A percentile compares a stretch with the other conserved stretches of the same genome.
Evolutionary conservation across 208 protist genomes (phyloP).

Genomic region (Giardia muris): DNA sequence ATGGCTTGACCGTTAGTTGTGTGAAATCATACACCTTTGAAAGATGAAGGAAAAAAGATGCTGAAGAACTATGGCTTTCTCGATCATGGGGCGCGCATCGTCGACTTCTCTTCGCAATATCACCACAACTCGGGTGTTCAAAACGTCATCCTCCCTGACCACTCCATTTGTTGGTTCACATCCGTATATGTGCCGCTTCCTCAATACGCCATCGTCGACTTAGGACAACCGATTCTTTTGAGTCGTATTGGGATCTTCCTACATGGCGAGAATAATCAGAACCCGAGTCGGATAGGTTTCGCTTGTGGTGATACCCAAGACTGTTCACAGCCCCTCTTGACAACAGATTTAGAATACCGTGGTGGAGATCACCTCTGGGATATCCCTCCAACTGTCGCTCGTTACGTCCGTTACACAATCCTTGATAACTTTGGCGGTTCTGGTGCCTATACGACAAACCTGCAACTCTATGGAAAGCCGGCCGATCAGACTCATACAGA

Average conservation of each 20-base stretch:
- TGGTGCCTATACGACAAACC: background rate
- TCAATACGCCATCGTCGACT: slow-evolving; percentile 34
- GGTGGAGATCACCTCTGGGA: background rate
- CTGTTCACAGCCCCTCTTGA: background rate
- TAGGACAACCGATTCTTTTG: background rate
- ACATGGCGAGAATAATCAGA: slow-evolving; percentile 47
- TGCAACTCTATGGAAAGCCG: background rate
- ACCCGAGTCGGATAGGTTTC: slow-evolving; percentile 26
- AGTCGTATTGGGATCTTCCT: slow-evolving; percentile 39
- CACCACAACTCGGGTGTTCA: slow-evolving; percentile 39
- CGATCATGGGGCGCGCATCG: background rate
- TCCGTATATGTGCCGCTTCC: slow-evolving; percentile 30
- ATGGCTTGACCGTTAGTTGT: no score
- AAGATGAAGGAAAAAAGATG: no score
- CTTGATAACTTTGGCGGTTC: slow-evolving; percentile 9
- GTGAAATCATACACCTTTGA: no score
- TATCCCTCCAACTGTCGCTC: background rate
- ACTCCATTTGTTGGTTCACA: slow-evolving; percentile 40
- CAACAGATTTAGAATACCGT: background rate
- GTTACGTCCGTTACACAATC: background rate
- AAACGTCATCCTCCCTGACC: slow-evolving; percentile 37
- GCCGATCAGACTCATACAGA: background rate
- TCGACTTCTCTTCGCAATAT: slow-evolving; percentile 29
- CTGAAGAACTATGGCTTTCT: background rate
- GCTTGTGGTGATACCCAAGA: background rate